Evolutionary conservation across 768 basidiomycete genomes (phyloP), one percentile per base, ranked within the genome.

Genomic region (Leccinum rimulosum): DNA sequence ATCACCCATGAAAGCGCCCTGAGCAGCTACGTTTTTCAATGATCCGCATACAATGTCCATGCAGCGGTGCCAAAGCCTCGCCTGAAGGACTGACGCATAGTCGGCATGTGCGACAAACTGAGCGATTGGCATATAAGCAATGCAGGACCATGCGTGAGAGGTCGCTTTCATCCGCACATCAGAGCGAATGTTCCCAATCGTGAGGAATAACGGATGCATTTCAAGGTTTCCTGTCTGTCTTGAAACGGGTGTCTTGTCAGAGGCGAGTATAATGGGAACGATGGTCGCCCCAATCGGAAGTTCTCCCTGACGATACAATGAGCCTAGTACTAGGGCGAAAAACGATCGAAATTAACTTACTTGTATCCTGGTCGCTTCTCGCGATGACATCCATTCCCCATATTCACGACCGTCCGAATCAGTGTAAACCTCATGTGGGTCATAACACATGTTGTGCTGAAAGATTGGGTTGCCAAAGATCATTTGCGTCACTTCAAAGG

Each of bases 221-320:
- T 62, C 57, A 10, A 67, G 62, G 27, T 66, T 65, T 15, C 74
- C 73, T 11, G 71, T 74, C 54, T 68, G 68, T 17, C 64, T 56
- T 0, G 73, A 68, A 14, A 77, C 66, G 22, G 67, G 67, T 7
- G 74, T 75, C 52, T 77, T 77, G 55, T 76, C 71, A 0, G 71
- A 73, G 3, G 70, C 69, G 1, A 67, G 54, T 10, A 76, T 65
- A 0, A 66, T 62, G 1, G 74, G 70, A 8, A 75, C 52, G n/a
- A 76, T 59, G 0, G 71, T 75, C 0, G 66, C 62, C 1, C 33
- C 33, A 4, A 35, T 3, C 3, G 51, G 33, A 52, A 52, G 51
- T 0, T 3, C 0, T 4, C 6, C 19, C 33, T 36, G 22, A 52
- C 6, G 35, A 14, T 3, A 9, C 4, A 4, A 35, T 52, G 22